Percentiles rank a stretch among this genome's conserved stretches.
Evolutionary conservation across 345 rosid species (phyloP).

Genomic region (Populus euphratica): DNA sequence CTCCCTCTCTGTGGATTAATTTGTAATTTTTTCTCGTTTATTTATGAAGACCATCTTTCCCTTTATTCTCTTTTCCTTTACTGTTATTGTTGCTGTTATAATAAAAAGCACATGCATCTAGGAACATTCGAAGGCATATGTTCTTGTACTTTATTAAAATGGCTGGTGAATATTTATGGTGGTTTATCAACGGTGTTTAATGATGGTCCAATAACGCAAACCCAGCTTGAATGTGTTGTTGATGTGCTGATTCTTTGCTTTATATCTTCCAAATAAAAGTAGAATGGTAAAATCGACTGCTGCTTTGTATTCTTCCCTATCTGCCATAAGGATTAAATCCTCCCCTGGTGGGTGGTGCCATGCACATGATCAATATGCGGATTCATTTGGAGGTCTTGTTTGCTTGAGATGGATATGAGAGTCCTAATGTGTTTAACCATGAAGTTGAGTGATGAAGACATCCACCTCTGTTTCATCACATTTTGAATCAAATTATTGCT

Average conservation of each 20-base stretch:
- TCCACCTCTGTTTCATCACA: not conserved
- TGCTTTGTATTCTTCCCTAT: constrained; percentile 21
- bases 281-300: constrained; percentile 11
- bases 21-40: constrained; percentile 19
- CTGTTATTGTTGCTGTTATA: constrained; percentile 15
- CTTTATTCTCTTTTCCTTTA: constrained; percentile 34
- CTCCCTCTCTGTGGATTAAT: not conserved
- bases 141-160: constrained; percentile 34
- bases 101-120: constrained; percentile 39
- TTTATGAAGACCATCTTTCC: constrained; percentile 24
- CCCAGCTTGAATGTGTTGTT: constrained; percentile 20
- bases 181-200: constrained; percentile 20
- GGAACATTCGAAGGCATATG: constrained; percentile 54
- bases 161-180: constrained; percentile 19
- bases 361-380: not conserved
- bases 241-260: constrained; percentile 30
- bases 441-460: not conserved
- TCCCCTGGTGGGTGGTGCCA: not conserved
- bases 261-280: constrained; percentile 20
- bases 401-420: not conserved
- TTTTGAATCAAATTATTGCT: not conserved
- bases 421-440: not conserved
- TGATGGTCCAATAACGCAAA: constrained; percentile 23
- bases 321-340: not conserved
- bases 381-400: not conserved